Evolutionary conservation across 2,329 filamentous ascomycete species (phyloP).

Genomic region (Cryphonectria radicalis): DNA sequence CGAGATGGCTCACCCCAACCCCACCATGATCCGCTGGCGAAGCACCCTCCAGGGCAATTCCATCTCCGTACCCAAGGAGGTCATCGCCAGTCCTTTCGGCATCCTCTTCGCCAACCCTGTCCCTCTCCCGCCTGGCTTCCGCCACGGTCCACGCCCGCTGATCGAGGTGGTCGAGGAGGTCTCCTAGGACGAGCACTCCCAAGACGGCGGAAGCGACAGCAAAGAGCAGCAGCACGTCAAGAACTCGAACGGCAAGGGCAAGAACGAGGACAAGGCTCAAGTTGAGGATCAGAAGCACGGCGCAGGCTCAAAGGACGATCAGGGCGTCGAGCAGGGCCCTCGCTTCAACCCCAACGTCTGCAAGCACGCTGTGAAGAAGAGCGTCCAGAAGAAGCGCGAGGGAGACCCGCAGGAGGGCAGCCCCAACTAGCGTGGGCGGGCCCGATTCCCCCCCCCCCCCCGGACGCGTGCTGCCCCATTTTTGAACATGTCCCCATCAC

Average conservation of each 20-base stretch:
- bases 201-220: not conserved
- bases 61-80: slow-evolving; percentile 69
- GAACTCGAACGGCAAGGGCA: not conserved
- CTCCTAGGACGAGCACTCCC: slow-evolving; percentile 37
- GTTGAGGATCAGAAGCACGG: not conserved
- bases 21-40: slow-evolving; percentile 72
- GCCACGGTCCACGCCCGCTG: slow-evolving; percentile 50
- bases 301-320: not conserved
- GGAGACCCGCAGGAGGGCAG: not conserved
- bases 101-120: slow-evolving; percentile 53
- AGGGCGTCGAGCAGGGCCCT: not conserved
- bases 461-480: not conserved
- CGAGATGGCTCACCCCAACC: slow-evolving; percentile 49
- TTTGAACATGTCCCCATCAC: not conserved
- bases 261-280: not conserved
- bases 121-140: slow-evolving; percentile 23
- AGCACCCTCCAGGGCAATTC: slow-evolving; percentile 67
- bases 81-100: slow-evolving; percentile 67
- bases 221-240: not conserved
- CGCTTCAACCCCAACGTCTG: not conserved
- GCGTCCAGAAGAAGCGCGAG: not conserved
- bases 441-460: not conserved
- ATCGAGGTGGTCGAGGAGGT: slow-evolving; percentile 64
- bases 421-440: not conserved
- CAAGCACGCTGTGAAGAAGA: not conserved